phyloP scores from a whole-genome alignment of 73 alveolate genomes.

The Paramecium pentaurelia region DNA sequence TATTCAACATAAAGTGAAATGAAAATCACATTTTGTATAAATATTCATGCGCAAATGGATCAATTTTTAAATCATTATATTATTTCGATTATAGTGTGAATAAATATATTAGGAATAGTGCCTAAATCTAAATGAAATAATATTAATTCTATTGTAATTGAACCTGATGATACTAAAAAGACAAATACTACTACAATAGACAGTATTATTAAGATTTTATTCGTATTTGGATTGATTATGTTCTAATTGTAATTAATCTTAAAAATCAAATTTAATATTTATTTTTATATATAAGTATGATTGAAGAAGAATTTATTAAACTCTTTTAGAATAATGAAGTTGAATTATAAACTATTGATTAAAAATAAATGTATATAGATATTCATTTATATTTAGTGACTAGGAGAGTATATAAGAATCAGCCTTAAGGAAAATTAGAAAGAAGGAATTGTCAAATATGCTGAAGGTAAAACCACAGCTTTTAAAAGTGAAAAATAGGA shows the following conservation, averaged over 20 bases:
- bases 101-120: conserved; percentile 1
- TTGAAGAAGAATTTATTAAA: neutral
- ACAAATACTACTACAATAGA: neutral
- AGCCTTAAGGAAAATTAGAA: neutral
- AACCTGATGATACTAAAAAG: neutral
- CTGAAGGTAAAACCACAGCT: neutral
- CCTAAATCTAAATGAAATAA: neutral
- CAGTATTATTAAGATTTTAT: neutral
- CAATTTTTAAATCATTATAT: neutral
- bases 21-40: neutral
- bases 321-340: neutral
- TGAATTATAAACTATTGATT: neutral
- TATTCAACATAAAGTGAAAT: neutral
- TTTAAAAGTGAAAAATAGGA: neutral
- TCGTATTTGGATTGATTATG: neutral
- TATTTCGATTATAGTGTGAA: neutral
- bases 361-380: neutral
- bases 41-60: conserved; percentile 15
- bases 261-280: neutral
- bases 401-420: neutral
- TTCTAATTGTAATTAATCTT: neutral
- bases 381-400: neutral
- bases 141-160: neutral
- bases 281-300: neutral
- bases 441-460: neutral